phyloP scores from a whole-genome alignment of 2,329 filamentous ascomycete species.

The Thielaviopsis populi region DNA sequence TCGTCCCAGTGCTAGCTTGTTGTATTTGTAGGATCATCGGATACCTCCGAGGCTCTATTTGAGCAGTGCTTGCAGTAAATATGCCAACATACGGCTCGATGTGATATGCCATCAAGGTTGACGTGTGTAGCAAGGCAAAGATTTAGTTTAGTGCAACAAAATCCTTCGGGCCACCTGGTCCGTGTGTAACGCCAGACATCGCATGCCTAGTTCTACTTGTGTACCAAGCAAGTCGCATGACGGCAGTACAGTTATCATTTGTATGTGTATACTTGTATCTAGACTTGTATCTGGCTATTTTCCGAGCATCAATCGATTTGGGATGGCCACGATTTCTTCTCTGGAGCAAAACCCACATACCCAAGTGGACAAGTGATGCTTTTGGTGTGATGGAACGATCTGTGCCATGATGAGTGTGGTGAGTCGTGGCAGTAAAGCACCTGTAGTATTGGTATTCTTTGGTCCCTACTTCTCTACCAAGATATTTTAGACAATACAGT shows the following conservation, averaged over 20 bases:
- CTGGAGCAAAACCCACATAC: too few relatives aligned
- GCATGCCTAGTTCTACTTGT: background rate
- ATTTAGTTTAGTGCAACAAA: background rate
- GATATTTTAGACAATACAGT: background rate
- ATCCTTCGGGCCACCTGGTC: background rate
- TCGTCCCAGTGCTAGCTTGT: too few relatives aligned
- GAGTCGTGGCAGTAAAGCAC: background rate
- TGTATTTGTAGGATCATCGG: background rate
- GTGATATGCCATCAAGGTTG: background rate
- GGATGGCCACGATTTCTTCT: too few relatives aligned
- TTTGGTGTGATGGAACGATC: too few relatives aligned
- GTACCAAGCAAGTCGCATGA: too few relatives aligned
- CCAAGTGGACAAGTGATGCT: too few relatives aligned
- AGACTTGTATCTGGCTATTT: too few relatives aligned
- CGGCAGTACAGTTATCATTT: too few relatives aligned
- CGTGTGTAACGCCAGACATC: background rate
- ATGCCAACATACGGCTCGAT: background rate
- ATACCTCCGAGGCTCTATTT: background rate
- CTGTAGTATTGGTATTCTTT: background rate
- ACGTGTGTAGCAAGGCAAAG: background rate
- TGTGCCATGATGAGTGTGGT: too few relatives aligned
- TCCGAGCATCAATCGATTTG: too few relatives aligned
- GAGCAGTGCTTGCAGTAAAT: background rate
- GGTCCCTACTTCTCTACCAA: background rate
- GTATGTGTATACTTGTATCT: too few relatives aligned